Evolutionary conservation across 148 eudicot genomes (phyloP), one percentile per base, ranked within the genome.

Genomic region (Nyssa sinensis): DNA sequence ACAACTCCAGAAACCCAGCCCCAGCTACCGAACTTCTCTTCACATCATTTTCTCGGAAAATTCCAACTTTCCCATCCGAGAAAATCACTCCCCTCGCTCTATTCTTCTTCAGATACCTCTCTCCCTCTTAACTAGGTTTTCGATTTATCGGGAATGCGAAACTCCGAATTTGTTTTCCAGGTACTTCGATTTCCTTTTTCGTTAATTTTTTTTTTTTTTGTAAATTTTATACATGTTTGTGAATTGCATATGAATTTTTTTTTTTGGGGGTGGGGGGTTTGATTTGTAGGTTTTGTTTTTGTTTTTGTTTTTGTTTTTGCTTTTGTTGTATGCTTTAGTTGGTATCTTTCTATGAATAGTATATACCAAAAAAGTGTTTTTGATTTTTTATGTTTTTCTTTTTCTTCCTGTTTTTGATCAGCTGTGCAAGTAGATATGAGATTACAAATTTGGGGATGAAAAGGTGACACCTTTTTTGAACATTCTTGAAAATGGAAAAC

Each of bases 401-500:
- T 59, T 21, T n/a, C 2, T 41, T 73, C 29, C 3, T 37, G 53
- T 24, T 59, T 71, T n/a, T 62, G 55, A 3, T 73, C 76, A 73
- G 76, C 41, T 63, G 61, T 62, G 39, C 8, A 35, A 30, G 23
- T 33, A 34, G 65, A 71, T 34, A 21, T 31, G 73, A 33, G 28
- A n/a, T 23, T 70, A 21, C 58, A 17, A 71, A 71, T 71, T 70
- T 12, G 64, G 74, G 16, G 58, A 58, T 44, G 14, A 23, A 71
- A 59, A 27, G 71, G 19, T 53, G 39, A 23, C 29, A 24, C 28
- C 28, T 30, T 75, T 82, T 75, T 21, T 59, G 59, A n/a, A 39
- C 66, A 67, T 72, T 68, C 35, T 62, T 62, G n/a, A 39, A 21
- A 72, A 79, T 79, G 86, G 80, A 69, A 68, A 76, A 51, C 25